A percentile compares a stretch with the other conserved stretches of the same genome.
Conservation (phyloP, 2,329 filamentous ascomycete genomes). For the Penicillium glabrum region DNA sequence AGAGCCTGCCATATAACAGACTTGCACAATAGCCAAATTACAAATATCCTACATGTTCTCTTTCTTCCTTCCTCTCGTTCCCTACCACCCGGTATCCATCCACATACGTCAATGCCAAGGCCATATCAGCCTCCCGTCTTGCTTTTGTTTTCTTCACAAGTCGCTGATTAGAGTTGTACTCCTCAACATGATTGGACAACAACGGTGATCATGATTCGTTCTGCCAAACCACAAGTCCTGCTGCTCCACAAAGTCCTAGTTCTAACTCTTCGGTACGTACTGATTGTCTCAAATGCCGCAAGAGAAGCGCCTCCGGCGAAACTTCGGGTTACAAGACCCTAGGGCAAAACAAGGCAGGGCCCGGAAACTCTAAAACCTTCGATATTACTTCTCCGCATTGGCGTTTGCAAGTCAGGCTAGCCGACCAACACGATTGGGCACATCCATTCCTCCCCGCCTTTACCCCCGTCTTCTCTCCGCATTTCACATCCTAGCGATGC, state of each 20-base stretch:
- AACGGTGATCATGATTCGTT: too few relatives aligned
- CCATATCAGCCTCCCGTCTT: too few relatives aligned
- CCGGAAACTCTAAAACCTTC: neutral
- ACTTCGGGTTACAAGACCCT: conserved; percentile 3
- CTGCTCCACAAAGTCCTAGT: neutral
- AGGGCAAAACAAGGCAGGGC: neutral
- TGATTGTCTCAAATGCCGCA: neutral
- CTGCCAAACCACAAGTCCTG: neutral
- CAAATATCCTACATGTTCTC: too few relatives aligned
- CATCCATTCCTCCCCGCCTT: neutral
- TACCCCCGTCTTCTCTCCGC: neutral
- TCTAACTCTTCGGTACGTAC: neutral
- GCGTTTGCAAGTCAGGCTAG: neutral
- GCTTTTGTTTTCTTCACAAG: too few relatives aligned
- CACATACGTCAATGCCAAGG: too few relatives aligned
- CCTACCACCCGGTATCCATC: too few relatives aligned
- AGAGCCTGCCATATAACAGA: too few relatives aligned
- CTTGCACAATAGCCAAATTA: too few relatives aligned
- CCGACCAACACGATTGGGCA: neutral
- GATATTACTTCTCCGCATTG: neutral
- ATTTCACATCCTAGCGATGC: neutral
- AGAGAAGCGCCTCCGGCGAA: conserved; percentile 5
- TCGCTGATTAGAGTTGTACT: too few relatives aligned
- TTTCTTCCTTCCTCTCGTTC: too few relatives aligned
- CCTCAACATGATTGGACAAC: too few relatives aligned